phyloP scores from a whole-genome alignment of 306 rosid genomes.

The Prunus armeniaca region DNA sequence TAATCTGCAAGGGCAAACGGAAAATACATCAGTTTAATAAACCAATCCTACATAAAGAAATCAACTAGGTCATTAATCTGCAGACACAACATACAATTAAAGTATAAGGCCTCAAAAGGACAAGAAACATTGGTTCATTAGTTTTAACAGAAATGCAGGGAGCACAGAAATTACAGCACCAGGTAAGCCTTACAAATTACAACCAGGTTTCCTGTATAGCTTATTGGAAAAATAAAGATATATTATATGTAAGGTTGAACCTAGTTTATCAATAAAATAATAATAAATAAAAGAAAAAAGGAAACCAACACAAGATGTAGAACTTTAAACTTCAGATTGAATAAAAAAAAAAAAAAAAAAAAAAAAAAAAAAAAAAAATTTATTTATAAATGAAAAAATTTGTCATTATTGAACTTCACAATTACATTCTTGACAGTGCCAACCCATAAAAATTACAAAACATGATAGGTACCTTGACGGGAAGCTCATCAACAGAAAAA shows the following conservation, averaged over 20 bases:
- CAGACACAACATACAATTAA: constrained; percentile 8
- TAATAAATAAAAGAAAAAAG: too few relatives aligned
- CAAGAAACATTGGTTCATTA: neutral
- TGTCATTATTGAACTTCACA: neutral
- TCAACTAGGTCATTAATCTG: constrained; percentile 23
- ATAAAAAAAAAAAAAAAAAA: too few relatives aligned
- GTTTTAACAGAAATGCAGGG: neutral
- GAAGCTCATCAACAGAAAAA: constrained; percentile 93
- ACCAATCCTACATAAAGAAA: constrained; percentile 37
- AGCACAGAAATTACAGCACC: neutral
- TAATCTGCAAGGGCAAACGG: constrained; percentile 66
- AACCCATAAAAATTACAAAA: neutral
- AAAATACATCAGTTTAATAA: constrained; percentile 48
- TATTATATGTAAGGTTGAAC: neutral
- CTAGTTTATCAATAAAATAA: neutral
- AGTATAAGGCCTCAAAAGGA: neutral
- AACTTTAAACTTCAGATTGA: too few relatives aligned
- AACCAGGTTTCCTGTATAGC: neutral
- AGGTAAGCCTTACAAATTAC: neutral
- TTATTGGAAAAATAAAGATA: neutral
- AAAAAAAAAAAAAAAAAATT: too few relatives aligned
- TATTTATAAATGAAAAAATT: too few relatives aligned
- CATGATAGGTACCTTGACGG: constrained; percentile 67
- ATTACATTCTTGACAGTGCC: neutral
- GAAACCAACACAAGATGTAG: neutral